A percentile compares a stretch with the other conserved stretches of the same genome.
These are phyloP conservation scores for Suillus tomentosus DNA, from an alignment of 768 basidiomycete species.

Conservation along the genomic window DNA sequence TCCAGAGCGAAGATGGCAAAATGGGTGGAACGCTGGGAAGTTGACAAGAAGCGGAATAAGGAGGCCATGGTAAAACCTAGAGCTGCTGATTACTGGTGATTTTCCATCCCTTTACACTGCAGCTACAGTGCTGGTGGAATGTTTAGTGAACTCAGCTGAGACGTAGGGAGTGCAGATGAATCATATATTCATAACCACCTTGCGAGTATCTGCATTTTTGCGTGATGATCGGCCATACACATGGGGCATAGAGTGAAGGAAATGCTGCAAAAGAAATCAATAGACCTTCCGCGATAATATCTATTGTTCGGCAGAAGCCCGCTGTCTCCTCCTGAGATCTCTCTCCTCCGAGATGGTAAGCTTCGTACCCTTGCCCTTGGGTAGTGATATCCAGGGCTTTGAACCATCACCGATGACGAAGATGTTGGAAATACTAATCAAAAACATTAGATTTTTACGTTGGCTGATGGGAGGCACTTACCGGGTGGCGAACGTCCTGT, in stretches of 20 bases:
- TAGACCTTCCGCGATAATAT: conserved; percentile 21
- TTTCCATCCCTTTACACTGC: neutral
- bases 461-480: conserved; percentile 39
- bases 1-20: conserved; percentile 83
- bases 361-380: conserved; percentile 97
- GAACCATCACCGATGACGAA: conserved; percentile 95
- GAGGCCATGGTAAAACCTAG: conserved; percentile 39
- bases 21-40: conserved; percentile 91
- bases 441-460: neutral
- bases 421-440: conserved; percentile 85
- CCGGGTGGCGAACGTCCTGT: conserved; percentile 97
- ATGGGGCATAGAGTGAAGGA: conserved; percentile 15
- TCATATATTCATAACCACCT: conserved; percentile 19
- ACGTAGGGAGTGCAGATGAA: conserved; percentile 2
- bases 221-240: conserved; percentile 21
- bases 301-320: conserved; percentile 64
- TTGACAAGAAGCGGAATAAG: conserved; percentile 64
- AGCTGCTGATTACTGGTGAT: conserved; percentile 49
- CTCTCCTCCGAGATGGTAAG: conserved; percentile 97
- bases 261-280: conserved; percentile 14
- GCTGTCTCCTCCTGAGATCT: conserved; percentile 84
- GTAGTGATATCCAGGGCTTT: conserved; percentile 97
- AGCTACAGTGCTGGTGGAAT: neutral
- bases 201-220: conserved; percentile 24
- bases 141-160: neutral